phyloP scores from a whole-genome alignment of 257 asterid genomes.

The Ligustrum vulgare region DNA sequence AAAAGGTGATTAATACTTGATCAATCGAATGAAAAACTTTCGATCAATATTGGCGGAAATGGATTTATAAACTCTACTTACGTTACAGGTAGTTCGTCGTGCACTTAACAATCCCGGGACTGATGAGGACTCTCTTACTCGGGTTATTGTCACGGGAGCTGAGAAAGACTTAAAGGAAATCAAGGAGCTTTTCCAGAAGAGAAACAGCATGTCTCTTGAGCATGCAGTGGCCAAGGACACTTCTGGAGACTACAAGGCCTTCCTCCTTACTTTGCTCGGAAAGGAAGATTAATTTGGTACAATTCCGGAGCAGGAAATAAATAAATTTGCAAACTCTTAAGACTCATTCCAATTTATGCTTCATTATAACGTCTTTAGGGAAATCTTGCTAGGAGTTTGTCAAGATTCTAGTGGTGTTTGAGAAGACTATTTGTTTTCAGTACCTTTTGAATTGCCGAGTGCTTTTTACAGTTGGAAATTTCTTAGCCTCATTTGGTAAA shows the following conservation, averaged over 20 bases:
- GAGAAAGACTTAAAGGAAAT: slow-evolving; percentile 63
- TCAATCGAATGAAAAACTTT: not conserved
- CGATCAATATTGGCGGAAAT: not conserved
- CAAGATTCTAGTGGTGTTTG: not conserved
- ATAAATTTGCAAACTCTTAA: not conserved
- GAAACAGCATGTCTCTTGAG: slow-evolving; percentile 65
- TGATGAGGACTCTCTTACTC: slow-evolving; percentile 57
- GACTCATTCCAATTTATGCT: not conserved
- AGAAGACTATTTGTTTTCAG: not conserved
- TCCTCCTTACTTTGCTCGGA: slow-evolving; percentile 67
- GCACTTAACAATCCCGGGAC: slow-evolving; percentile 56
- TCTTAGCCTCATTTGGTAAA: too few species aligned
- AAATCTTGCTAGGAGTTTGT: too few species aligned
- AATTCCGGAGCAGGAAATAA: not conserved
- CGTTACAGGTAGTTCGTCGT: slow-evolving; percentile 45
- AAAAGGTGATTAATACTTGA: slow-evolving; percentile 46
- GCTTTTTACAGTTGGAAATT: not conserved
- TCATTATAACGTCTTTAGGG: not conserved
- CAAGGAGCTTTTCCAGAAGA: slow-evolving; percentile 53
- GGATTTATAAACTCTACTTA: not conserved
- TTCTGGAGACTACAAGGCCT: slow-evolving; percentile 64
- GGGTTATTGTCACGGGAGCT: slow-evolving; percentile 68
- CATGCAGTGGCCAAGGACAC: slow-evolving; percentile 65
- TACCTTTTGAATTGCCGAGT: not conserved
- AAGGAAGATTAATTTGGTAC: slow-evolving; percentile 21